phyloP scores from a whole-genome alignment of 2,329 filamentous ascomycete genomes.

The Dactylonectria macrodidyma region DNA sequence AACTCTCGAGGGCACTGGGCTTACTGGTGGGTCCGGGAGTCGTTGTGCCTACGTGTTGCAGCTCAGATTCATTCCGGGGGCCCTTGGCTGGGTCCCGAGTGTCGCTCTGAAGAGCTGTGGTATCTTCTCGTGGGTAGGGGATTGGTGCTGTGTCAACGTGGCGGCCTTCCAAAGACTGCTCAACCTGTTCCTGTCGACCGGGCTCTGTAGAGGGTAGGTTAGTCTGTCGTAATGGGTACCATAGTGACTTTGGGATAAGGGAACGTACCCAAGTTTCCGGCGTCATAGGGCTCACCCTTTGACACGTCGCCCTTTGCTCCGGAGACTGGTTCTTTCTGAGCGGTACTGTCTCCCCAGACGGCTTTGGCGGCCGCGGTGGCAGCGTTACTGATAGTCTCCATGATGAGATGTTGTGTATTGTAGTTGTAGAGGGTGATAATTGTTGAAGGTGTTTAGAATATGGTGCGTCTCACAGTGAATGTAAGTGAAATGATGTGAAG shows the following conservation, averaged over 20 bases:
- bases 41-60: slow-evolving; percentile 49
- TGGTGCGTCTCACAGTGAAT: not conserved
- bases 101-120: slow-evolving; percentile 55
- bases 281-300: slow-evolving; percentile 82
- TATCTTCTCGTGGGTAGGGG: slow-evolving; percentile 29
- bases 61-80: slow-evolving; percentile 51
- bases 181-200: slow-evolving; percentile 20
- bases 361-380: slow-evolving; percentile 58
- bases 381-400: slow-evolving; percentile 76
- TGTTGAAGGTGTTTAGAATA: slow-evolving; percentile 1
- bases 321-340: slow-evolving; percentile 76
- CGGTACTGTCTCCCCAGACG: slow-evolving; percentile 60
- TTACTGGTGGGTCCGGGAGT: slow-evolving; percentile 41
- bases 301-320: slow-evolving; percentile 78
- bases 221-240: not conserved
- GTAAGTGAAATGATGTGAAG: slow-evolving; percentile 1
- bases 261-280: slow-evolving; percentile 76
- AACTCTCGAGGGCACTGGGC: slow-evolving; percentile 20
- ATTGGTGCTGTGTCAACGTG: not conserved
- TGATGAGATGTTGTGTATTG: slow-evolving; percentile 48
- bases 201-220: not conserved
- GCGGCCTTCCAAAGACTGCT: slow-evolving; percentile 4
- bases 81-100: slow-evolving; percentile 56
- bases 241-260: not conserved
- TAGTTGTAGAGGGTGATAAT: slow-evolving; percentile 2